Evolutionary conservation across 1,139 yeast species (phyloP).

Genomic region (Sugiyamaella xylanicola): DNA sequence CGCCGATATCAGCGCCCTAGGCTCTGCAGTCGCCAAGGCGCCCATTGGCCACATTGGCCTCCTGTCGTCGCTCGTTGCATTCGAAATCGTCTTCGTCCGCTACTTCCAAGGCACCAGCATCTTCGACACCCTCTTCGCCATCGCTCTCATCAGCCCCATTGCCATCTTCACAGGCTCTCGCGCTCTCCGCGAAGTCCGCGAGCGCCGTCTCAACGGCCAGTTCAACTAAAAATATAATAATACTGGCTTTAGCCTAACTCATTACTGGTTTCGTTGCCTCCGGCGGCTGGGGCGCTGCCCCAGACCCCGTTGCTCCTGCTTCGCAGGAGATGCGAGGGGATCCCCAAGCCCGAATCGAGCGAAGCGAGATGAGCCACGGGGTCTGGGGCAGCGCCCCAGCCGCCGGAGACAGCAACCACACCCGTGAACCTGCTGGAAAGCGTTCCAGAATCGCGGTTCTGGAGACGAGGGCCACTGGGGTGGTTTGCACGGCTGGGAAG

Average conservation of each 20-base stretch:
- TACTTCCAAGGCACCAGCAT: slow-evolving; percentile 75
- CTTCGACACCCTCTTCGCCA: slow-evolving; percentile 63
- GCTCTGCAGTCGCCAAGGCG: slow-evolving; percentile 38
- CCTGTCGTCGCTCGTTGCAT: slow-evolving; percentile 55
- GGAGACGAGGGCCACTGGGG: neutral
- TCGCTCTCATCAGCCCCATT: slow-evolving; percentile 56
- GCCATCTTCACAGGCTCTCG: slow-evolving; percentile 69
- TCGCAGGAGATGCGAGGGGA: too few relatives aligned
- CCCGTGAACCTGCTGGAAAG: too few relatives aligned
- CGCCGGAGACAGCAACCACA: neutral
- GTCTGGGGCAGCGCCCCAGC: neutral
- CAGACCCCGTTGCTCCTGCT: slow-evolving; percentile 1
- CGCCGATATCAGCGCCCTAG: slow-evolving; percentile 28
- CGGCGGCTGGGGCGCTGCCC: slow-evolving; percentile 11
- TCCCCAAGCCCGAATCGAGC: too few relatives aligned
- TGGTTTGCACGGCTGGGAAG: neutral
- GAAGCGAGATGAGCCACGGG: neutral
- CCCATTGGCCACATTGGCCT: slow-evolving; percentile 49
- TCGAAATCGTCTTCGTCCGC: slow-evolving; percentile 63
- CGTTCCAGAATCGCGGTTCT: neutral
- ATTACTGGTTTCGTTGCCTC: slow-evolving; percentile 1
- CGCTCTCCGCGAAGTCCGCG: slow-evolving; percentile 48
- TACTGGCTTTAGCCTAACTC: neutral
- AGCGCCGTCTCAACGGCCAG: slow-evolving; percentile 33
- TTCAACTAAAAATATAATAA: slow-evolving; percentile 15